A percentile compares a stretch with the other conserved stretches of the same genome.
Conservation (phyloP, 768 basidiomycete genomes). For the Auricularia auricula-judae region DNA sequence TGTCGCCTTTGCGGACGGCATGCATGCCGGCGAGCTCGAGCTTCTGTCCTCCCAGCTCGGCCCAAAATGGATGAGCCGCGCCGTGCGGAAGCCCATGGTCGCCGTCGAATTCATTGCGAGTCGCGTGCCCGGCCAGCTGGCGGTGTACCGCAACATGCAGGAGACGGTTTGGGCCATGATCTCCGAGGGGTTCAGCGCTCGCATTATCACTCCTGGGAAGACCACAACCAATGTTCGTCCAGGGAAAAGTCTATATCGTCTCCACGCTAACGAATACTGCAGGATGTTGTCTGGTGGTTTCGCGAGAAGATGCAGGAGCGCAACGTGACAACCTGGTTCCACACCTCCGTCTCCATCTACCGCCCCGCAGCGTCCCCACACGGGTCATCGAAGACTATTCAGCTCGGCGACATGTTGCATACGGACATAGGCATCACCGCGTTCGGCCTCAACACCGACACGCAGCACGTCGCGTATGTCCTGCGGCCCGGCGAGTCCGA, state of each 20-base stretch:
- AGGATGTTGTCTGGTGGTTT: constrained; percentile 48
- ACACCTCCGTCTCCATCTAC: constrained; percentile 38
- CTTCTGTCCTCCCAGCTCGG: constrained; percentile 29
- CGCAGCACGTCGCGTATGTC: constrained; percentile 46
- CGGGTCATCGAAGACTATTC: constrained; percentile 29
- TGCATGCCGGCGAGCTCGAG: constrained; percentile 37
- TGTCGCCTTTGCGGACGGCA: constrained; percentile 38
- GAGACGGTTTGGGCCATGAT: constrained; percentile 43
- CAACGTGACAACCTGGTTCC: constrained; percentile 42
- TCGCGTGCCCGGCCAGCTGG: constrained; percentile 30
- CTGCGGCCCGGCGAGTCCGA: constrained; percentile 33
- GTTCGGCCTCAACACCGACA: constrained; percentile 45
- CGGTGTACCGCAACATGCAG: constrained; percentile 35
- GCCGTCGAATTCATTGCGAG: constrained; percentile 37
- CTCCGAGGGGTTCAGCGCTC: constrained; percentile 39
- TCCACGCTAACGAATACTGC: not conserved
- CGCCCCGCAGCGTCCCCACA: constrained; percentile 30
- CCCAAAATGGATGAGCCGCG: constrained; percentile 28
- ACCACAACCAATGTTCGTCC: constrained; percentile 33
- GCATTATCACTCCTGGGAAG: constrained; percentile 28
- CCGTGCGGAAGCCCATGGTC: constrained; percentile 33
- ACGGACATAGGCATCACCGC: constrained; percentile 46
- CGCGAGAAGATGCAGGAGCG: constrained; percentile 36
- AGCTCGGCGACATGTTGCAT: constrained; percentile 40
- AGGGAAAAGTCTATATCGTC: not conserved